Conservation (phyloP, 1,284 basidiomycete species). For the Apiotrichum siamense region DNA sequence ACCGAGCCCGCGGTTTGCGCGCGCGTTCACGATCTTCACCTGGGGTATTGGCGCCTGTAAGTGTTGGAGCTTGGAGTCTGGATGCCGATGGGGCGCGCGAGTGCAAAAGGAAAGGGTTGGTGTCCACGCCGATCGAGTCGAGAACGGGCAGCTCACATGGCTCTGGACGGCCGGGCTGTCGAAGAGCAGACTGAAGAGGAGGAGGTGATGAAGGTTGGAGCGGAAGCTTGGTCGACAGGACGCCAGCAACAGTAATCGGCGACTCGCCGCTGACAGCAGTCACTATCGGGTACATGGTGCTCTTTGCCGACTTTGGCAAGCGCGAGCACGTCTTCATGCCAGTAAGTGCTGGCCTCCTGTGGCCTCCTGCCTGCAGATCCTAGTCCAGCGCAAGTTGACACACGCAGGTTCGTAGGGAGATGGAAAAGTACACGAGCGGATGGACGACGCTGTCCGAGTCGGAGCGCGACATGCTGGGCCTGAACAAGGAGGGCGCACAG, state of each 20-base stretch:
- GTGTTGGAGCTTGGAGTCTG: background rate
- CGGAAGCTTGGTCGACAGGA: too few species aligned
- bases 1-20: background rate
- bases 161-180: background rate
- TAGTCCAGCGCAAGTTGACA: background rate
- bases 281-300: slow-evolving; percentile 37
- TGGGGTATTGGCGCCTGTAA: background rate
- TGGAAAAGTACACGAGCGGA: slow-evolving; percentile 20
- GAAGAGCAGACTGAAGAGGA: background rate
- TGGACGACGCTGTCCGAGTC: slow-evolving; percentile 26
- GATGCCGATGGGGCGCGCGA: too few species aligned
- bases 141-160: too few species aligned
- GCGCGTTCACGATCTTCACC: slow-evolving; percentile 1
- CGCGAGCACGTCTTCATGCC: slow-evolving; percentile 45
- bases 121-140: too few species aligned
- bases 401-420: slow-evolving; percentile 27
- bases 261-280: slow-evolving; percentile 19
- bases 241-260: too few species aligned
- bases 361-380: background rate
- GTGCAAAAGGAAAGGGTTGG: too few species aligned
- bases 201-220: too few species aligned
- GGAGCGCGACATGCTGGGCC: slow-evolving; percentile 26
- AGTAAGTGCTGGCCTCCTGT: slow-evolving; percentile 22
- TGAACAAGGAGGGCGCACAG: too few species aligned
- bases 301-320: slow-evolving; percentile 41